Base-by-base conservation (phyloP, 768 basidiomycete species). In the Hericium erinaceus region DNA sequence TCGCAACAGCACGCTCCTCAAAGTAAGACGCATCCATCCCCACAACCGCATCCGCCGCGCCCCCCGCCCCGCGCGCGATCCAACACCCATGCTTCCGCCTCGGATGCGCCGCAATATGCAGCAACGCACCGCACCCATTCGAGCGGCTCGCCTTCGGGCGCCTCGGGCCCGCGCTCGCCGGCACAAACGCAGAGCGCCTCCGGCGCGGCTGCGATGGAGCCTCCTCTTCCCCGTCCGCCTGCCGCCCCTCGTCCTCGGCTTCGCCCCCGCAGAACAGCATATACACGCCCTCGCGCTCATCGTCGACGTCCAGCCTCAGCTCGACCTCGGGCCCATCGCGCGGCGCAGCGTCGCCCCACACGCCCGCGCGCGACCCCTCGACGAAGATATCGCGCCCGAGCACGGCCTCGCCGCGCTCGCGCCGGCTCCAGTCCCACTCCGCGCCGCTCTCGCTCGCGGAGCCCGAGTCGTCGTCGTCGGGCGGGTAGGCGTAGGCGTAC, bases 101-200 rank as follows among this genome's bases (percentile, higher is more conserved):
- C 2, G 80, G 82, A 9, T 77, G 75, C 18, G 82, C 85, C 13
- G 72, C 70, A 54, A 76, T 60, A 65, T 87, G 85, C 11, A 88
- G 66, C 6, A 85, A 67, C 1, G 83, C 75, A 0, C 86, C 87
- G 60, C 86, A 88, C 0, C 84, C 85, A 57, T 80, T 85, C 7
- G 75, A 73, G 48, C 67, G 67, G 50, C 66, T 64, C 39, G 64
- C 48, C 22, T 49, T 54, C 18, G 58, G n/a, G 55, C 56, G 61
- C 57, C 58, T 64, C 39, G 63, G 57, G 60, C 56, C 24, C 46
- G 67, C 40, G 33, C 60, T 40, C 54, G 24, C 49, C 20, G 62
- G 49, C 10, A 65, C 65, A 24, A 70, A 60, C 20, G 68, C 58
- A 18, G 66, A 60, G n/a, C 62, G 64, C 28, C 50, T 60, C 15